Evolutionary conservation across 805 yeast species (phyloP).

Genomic region (Saccharomycopsis malanga): DNA sequence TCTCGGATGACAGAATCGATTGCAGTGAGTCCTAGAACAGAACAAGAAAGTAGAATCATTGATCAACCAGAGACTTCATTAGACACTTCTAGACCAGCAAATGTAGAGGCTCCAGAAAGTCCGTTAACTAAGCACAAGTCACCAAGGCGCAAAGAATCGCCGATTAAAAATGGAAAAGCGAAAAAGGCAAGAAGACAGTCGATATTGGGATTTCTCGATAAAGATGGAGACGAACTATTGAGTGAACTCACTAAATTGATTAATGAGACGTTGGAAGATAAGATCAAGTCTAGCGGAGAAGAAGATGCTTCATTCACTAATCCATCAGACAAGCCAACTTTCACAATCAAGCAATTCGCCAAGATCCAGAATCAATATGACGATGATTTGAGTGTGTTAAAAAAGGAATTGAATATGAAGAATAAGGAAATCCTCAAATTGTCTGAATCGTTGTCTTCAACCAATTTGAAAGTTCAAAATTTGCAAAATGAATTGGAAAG

Average conservation of each 20-base stretch:
- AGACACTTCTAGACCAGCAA: constrained; percentile 21
- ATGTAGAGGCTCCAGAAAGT: constrained; percentile 15
- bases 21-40: constrained; percentile 28
- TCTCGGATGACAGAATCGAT: constrained; percentile 29
- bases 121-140: constrained; percentile 14
- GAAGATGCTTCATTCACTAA: constrained; percentile 8
- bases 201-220: constrained; percentile 15
- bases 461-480: constrained; percentile 4
- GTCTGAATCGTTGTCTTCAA: constrained; percentile 10
- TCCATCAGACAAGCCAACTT: constrained; percentile 19
- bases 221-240: constrained; percentile 19
- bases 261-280: constrained; percentile 10
- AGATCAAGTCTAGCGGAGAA: neutral
- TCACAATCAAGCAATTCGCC: constrained; percentile 23
- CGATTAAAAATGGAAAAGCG: neutral
- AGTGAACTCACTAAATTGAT: constrained; percentile 20
- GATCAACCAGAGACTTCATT: constrained; percentile 23
- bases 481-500: constrained; percentile 13
- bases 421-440: constrained; percentile 11
- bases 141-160: neutral
- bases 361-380: constrained; percentile 23
- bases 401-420: constrained; percentile 19
- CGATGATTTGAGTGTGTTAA: constrained; percentile 18
- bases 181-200: neutral
- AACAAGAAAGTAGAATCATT: constrained; percentile 24